Base-by-base conservation (phyloP, 371 early-diverging fungal genomes). In the Homolaphlyctis polyrhiza region DNA sequence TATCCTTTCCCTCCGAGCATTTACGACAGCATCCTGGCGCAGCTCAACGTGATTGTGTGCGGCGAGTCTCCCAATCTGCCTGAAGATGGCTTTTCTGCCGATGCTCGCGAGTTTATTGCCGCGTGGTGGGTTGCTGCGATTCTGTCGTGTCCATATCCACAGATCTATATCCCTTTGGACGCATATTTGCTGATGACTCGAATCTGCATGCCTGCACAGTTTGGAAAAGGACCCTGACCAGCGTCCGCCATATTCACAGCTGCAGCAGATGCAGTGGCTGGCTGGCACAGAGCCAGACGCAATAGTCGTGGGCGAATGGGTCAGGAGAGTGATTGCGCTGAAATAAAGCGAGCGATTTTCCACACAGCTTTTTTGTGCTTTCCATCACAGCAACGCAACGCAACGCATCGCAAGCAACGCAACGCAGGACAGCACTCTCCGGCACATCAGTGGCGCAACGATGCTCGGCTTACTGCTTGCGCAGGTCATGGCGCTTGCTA, bases 241-340 rank as follows among this genome's bases (percentile, higher is more conserved):
- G 35, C 81, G 95, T 21, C 91, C 90, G 16, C 85, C 84, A 27
- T 92, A 90, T 68, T 74, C 81, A 1, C 78, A 87, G 59, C 72
- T 92, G 35, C 66, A 90, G 66, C 78, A 86, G 57, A 91, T 90
- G 67, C 85, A 90, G 33, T 94, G 91, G 79, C 68, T 94, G 57
- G 65, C 65, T 30, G 80, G 78, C 51, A 83, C 83, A 62, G 75
- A 86, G 34, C 72, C 78, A 34, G 75, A 67, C 1, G 77, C 83
- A 4, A 91, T 92, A 2, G 92, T 92, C 67, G 91, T 93, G 91
- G 87, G 83, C 51, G 83, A 78, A 33, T 94, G 93, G 93, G 93
- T 66, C 3, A 27, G 35, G 21, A 48, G 59, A 3, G 71, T 67
- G 39, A n/a, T 62, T 21, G 63, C 28, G 35, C 29, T 33, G 29